phyloP scores from a whole-genome alignment of 345 rosid species.

The Camelina laxa region DNA sequence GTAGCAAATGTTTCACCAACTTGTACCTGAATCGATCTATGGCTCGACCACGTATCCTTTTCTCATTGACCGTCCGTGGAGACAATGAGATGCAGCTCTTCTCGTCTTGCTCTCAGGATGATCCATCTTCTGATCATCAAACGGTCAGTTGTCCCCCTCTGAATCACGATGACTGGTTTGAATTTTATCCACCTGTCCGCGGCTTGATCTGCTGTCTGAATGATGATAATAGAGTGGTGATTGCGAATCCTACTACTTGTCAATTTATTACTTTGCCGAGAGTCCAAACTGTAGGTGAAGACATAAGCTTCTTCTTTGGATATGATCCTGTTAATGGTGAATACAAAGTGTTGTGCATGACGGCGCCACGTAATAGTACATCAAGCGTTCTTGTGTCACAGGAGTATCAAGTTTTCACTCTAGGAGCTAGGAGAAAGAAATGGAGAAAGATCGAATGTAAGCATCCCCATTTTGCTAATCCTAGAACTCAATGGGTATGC shows the following conservation, averaged over 20 bases:
- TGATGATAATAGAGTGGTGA: neutral
- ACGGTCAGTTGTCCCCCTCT: neutral
- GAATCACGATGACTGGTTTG: neutral
- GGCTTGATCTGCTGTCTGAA: neutral
- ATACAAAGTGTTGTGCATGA: constrained; percentile 22
- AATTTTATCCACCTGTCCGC: neutral
- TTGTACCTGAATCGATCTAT: neutral
- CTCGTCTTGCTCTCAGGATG: neutral
- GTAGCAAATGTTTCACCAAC: neutral
- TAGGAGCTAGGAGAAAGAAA: neutral
- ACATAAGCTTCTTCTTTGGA: neutral
- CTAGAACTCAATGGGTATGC: neutral
- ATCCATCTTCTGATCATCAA: neutral
- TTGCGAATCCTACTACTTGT: constrained; percentile 15
- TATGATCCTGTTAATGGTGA: neutral
- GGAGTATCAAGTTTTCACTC: constrained; percentile 5
- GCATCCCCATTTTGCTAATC: neutral
- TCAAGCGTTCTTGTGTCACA: too few relatives aligned
- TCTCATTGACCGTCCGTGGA: neutral
- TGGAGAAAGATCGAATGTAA: constrained; percentile 20
- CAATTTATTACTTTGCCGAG: neutral
- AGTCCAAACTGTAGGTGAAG: neutral
- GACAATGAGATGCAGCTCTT: neutral
- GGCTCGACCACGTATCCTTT: neutral
- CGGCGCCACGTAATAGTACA: neutral